A percentile compares a stretch with the other conserved stretches of the same genome.
Evolutionary conservation across 768 basidiomycete species (phyloP).

Genomic region (Tremella mesenterica): DNA sequence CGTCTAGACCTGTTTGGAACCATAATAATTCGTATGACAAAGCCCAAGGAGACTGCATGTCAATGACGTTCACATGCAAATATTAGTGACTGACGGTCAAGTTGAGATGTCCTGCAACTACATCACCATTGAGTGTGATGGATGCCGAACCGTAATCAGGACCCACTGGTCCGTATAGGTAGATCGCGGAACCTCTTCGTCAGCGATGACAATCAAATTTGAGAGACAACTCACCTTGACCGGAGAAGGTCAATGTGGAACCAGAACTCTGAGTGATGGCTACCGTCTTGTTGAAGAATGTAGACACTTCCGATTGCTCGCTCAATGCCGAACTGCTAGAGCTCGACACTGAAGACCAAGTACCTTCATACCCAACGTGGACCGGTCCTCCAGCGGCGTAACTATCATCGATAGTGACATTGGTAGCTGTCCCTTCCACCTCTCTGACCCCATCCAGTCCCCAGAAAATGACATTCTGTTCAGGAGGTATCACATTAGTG

Average conservation of each 20-base stretch:
- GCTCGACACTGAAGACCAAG: conserved; percentile 8
- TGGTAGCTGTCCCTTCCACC: conserved; percentile 2
- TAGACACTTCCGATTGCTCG: neutral
- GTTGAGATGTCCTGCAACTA: conserved; percentile 10
- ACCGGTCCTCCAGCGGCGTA: conserved; percentile 1
- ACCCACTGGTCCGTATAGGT: conserved; percentile 21
- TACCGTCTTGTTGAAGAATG: conserved; percentile 11
- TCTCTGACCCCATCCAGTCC: conserved; percentile 24
- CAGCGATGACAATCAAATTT: neutral
- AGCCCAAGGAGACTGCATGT: conserved; percentile 26
- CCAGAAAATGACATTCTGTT: conserved; percentile 31
- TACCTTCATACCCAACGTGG: conserved; percentile 6
- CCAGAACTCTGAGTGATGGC: conserved; percentile 7
- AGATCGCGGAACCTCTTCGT: conserved; percentile 17
- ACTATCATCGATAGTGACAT: conserved; percentile 28
- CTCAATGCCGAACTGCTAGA: neutral
- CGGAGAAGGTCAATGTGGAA: conserved; percentile 5
- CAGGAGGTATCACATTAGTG: conserved; percentile 5
- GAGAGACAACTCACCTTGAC: conserved; percentile 9
- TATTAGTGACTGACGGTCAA: conserved; percentile 14
- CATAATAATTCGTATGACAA: conserved; percentile 29
- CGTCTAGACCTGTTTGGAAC: conserved; percentile 28
- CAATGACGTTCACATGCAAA: neutral
- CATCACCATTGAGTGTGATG: conserved; percentile 11
- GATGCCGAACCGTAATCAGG: conserved; percentile 23